A percentile compares a stretch with the other conserved stretches of the same genome.
These are phyloP conservation scores for Aspergillus bridgeri DNA, from an alignment of 495 filamentous ascomycete genomes.

Conservation along the genomic window DNA sequence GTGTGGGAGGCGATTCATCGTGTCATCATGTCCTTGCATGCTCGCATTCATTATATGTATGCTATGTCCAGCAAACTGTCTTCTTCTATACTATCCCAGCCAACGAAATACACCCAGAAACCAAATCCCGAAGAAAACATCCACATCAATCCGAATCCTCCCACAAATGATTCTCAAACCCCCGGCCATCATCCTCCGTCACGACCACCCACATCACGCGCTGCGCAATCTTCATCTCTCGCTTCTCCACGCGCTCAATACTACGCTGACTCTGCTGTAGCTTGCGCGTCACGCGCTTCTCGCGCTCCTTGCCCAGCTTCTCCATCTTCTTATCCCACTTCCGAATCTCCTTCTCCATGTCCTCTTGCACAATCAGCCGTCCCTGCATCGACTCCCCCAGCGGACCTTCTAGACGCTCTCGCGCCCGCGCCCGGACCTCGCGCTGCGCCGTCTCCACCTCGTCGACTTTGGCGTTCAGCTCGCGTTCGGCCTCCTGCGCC, in stretches of 20 bases:
- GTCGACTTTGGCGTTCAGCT: conserved; percentile 5
- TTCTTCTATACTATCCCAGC: no score
- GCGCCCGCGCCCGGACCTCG: conserved; percentile 1
- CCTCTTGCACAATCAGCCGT: conserved; percentile 7
- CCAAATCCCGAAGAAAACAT: no score
- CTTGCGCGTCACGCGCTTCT: conserved; percentile 6
- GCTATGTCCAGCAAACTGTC: no score
- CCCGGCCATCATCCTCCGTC: conserved; percentile 11
- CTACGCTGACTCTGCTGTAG: conserved; percentile 6
- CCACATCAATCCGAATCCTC: conserved; percentile 8
- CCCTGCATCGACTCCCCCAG: conserved; percentile 14
- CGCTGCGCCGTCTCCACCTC: conserved; percentile 8
- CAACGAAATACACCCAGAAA: no score
- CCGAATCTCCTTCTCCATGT: conserved; percentile 17
- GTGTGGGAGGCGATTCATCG: no score
- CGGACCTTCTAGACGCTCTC: conserved; percentile 9
- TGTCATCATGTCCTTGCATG: no score
- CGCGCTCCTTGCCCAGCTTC: conserved; percentile 9
- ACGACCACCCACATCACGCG: conserved; percentile 16
- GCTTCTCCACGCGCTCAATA: conserved; percentile 5
- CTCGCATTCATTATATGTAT: not conserved
- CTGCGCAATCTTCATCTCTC: conserved; percentile 17
- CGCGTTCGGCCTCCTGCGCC: conserved; percentile 4
- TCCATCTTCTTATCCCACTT: conserved; percentile 11
- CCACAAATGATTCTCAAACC: conserved; percentile 13